A percentile compares a stretch with the other conserved stretches of the same genome.
Evolutionary conservation across 2,329 filamentous ascomycete species (phyloP).

Genomic region (Ramichloridium luteum): DNA sequence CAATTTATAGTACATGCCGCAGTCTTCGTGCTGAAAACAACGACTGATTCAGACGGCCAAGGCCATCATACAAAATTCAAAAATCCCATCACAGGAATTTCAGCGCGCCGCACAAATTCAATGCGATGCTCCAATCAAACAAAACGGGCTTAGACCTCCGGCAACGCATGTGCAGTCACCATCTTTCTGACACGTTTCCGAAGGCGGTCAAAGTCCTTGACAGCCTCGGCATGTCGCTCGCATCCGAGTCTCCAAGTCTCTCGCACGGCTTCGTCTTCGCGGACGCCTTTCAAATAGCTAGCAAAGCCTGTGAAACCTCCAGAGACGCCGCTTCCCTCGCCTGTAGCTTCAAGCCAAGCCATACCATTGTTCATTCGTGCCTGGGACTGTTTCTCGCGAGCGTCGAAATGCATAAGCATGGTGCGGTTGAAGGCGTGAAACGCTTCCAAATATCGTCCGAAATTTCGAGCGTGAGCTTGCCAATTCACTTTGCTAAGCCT

Average conservation of each 20-base stretch:
- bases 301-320: slow-evolving; percentile 34
- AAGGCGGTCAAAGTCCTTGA: slow-evolving; percentile 45
- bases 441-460: slow-evolving; percentile 44
- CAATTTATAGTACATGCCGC: too few species aligned
- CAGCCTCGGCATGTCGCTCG: slow-evolving; percentile 46
- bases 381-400: slow-evolving; percentile 33
- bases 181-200: slow-evolving; percentile 30
- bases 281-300: slow-evolving; percentile 48
- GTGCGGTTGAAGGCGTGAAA: slow-evolving; percentile 43
- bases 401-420: slow-evolving; percentile 45
- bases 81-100: too few species aligned
- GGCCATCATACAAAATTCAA: too few species aligned
- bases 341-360: slow-evolving; percentile 41
- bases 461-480: slow-evolving; percentile 39
- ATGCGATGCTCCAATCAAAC: too few species aligned
- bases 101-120: too few species aligned
- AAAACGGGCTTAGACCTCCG: too few species aligned
- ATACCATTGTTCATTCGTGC: slow-evolving; percentile 27
- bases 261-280: slow-evolving; percentile 53
- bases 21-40: too few species aligned
- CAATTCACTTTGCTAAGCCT: slow-evolving; percentile 37
- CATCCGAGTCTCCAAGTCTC: slow-evolving; percentile 49
- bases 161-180: too few species aligned
- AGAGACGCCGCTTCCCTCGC: slow-evolving; percentile 29
- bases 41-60: too few species aligned